These are phyloP conservation scores for Naumovozyma dairenensis DNA, from an alignment of 805 yeast genomes.

Conservation along the genomic window DNA sequence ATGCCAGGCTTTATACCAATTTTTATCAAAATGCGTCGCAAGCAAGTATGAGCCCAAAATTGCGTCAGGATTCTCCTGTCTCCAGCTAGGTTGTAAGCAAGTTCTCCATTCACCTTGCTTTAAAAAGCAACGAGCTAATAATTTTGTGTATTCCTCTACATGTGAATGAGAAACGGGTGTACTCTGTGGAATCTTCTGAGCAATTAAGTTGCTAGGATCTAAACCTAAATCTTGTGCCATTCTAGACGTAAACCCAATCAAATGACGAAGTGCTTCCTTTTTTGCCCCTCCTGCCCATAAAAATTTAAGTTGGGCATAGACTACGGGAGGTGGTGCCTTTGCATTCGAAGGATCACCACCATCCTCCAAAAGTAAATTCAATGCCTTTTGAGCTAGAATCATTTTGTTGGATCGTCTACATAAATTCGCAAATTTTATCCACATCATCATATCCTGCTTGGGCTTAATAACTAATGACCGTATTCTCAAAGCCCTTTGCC, in stretches of 20 bases:
- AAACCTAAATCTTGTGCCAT: conserved; percentile 82
- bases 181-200: conserved; percentile 73
- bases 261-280: conserved; percentile 70
- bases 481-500: conserved; percentile 92
- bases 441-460: conserved; percentile 91
- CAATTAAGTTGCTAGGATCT: conserved; percentile 74
- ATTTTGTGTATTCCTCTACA: conserved; percentile 70
- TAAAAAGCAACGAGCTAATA: conserved; percentile 84
- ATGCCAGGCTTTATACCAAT: conserved; percentile 98
- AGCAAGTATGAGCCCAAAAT: conserved; percentile 84
- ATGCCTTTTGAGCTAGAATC: conserved; percentile 83
- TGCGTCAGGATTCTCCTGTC: conserved; percentile 65
- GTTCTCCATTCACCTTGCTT: conserved; percentile 98
- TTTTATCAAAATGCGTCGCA: conserved; percentile 85
- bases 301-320: conserved; percentile 88
- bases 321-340: conserved; percentile 89
- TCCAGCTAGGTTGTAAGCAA: conserved; percentile 67
- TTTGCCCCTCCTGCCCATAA: conserved; percentile 93
- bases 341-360: conserved; percentile 47
- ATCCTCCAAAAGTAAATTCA: conserved; percentile 66
- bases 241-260: conserved; percentile 81
- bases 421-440: conserved; percentile 94
- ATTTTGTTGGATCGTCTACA: conserved; percentile 87
- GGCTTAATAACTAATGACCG: conserved; percentile 90
- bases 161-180: conserved; percentile 39